Evolutionary conservation across 2,329 filamentous ascomycete species (phyloP), one percentile per base, ranked within the genome.

Genomic region (Aspergillus hiratsukae): DNA sequence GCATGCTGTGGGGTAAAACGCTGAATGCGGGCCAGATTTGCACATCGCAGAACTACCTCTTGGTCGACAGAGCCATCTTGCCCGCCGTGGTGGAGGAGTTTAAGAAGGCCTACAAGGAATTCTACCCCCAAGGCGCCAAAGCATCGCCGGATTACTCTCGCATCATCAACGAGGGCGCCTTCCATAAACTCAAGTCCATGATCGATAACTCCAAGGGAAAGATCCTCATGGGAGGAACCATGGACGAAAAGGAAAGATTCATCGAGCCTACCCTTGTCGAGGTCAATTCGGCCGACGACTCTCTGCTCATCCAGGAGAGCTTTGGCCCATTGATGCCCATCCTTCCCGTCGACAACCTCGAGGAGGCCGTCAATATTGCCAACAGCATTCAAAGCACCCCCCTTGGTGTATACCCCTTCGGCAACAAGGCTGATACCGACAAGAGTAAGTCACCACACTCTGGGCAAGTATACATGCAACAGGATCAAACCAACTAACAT

Each of bases 201-300:
- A 79, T 99, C n/a, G 91, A 96, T 72, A 81, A 85, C 55, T 88
- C 85, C 55, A 83, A 83, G 60, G 94, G 94, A 72, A 89, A 89
- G 76, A 91, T 99, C 61, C 80, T 97, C 50, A 78, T 96, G 66
- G 94, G 94, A 52, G 94, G 94, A 50, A 85, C 87, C 54, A 87
- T 89, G 77, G 91, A 97, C 72, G 87, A 90, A 70, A 79, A 82
- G 37, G 83, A 90, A 31, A 85, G 89, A 51, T 97, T 89, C 75
- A 94, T 99, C 64, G 91, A 93, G 71, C 90, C 92, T 0, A 99
- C 94, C 0, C 86, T 93, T n/a, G 86, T 99, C n/a, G 81, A 90
- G 58, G 88, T 97, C 40, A 81, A 89, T 62, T 86, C 85, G 59
- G 70, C 83, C 17, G 82, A 92, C 50, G 93, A 96, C 75, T 82